Percentiles rank a stretch among this genome's conserved stretches.
Evolutionary conservation across 352 stramenopile species (phyloP).

Genomic region (Phytophthora cryptogea): DNA sequence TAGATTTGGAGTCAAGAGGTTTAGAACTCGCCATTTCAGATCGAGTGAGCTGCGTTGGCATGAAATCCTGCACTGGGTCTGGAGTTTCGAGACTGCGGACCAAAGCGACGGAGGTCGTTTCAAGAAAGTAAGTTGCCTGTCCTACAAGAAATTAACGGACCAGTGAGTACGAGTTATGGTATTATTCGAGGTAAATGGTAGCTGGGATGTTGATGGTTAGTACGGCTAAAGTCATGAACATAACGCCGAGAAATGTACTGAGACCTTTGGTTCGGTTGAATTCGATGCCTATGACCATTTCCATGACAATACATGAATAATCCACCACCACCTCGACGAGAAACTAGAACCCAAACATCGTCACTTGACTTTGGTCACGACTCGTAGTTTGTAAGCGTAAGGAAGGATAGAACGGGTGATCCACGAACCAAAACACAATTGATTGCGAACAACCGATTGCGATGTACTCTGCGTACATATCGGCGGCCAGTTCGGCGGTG

Average conservation of each 20-base stretch:
- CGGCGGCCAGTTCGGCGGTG: conserved; percentile 17
- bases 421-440: conserved; percentile 32
- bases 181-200: neutral
- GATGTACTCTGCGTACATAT: conserved; percentile 47
- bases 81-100: conserved; percentile 23
- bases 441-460: conserved; percentile 32
- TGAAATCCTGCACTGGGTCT: conserved; percentile 7
- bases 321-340: conserved; percentile 18
- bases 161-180: too few relatives aligned
- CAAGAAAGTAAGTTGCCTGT: conserved; percentile 1
- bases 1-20: conserved; percentile 5
- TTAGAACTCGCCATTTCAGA: neutral
- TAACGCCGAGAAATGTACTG: conserved; percentile 18
- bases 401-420: conserved; percentile 25
- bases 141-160: too few relatives aligned
- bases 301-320: conserved; percentile 20
- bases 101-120: conserved; percentile 24
- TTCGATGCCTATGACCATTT: conserved; percentile 20
- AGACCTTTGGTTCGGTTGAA: conserved; percentile 16
- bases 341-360: conserved; percentile 4
- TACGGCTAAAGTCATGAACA: conserved; percentile 19
- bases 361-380: too few relatives aligned
- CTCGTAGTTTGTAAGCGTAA: too few relatives aligned
- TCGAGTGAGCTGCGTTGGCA: conserved; percentile 9
- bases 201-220: conserved; percentile 3